Base-by-base conservation (phyloP, 305 asterid species). In the Fraxinus latifolia region DNA sequence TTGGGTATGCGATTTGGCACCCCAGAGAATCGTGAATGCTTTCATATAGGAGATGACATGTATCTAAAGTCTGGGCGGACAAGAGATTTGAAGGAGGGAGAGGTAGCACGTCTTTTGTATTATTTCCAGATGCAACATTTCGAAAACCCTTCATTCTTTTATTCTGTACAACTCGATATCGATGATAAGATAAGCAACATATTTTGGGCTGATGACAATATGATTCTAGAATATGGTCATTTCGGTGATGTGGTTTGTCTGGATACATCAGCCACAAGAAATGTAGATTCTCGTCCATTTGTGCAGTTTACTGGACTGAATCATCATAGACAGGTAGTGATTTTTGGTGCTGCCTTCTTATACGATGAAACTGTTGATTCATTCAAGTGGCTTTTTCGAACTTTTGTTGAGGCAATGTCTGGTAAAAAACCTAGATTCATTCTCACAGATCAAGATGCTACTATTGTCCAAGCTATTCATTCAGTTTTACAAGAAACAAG, bases 401-500 rank as follows among this genome's bases (percentile, higher is more conserved):
- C 92, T 74, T 91, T 91, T 85, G 77, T 88, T 74, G 90, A 89
- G 55, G 88, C 72, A 4, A 84, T 89, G 91, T 85, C 91, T 76
- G 89, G 94, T 76, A 88, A 87, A 82, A 89, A 88, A 84, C 94
- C 94, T 15, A 91, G 87, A 80, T 85, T 88, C 70, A 87, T 91
- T 87, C 86, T 91, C 82, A 88, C 94, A n/a, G 94, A 87, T 89
- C 94, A 89, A 86, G 92, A 91, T 85, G 94, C 90, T 27, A 80
- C 85, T 4, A 88, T 91, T n/a, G 92, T 91, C 79, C 91, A 91
- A 88, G 92, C 94, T 79, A 86, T 89, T 81, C 91, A 89, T 83
- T 88, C 90, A 33, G 89, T 89, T 53, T 80, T 91, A 80, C 94
- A 91, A 0, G 94, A 91, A 84, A 83, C 91, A 44, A 87, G 65